Base-by-base conservation (phyloP, 495 filamentous ascomycete species). In the Xylaria longipes region DNA sequence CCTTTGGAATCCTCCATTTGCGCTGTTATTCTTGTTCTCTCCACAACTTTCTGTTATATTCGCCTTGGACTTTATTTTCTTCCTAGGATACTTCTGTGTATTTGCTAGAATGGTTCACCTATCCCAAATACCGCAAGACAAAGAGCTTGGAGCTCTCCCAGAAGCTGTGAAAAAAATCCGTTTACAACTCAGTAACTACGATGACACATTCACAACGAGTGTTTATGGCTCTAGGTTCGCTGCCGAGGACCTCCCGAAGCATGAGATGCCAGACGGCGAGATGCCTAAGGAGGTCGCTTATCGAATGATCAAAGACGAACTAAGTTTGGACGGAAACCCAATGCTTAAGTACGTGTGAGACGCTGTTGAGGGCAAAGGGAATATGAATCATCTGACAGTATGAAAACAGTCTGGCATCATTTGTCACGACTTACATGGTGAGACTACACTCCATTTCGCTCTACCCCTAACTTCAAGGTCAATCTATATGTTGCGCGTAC, bases 241-340 rank as follows among this genome's bases (percentile, higher is more conserved):
- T 15, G 89, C 90, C 39, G 80, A 90, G 73, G 91, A 94, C 79
- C 87, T 97, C 63, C 92, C 93, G 46, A 89, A 87, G 75, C 87
- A 91, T 77, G 91, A 93, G 80, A 97, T 97, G 92, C 94, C 94
- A n/a, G 94, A 97, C 76, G 74, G 80, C 8, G 93, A 95, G 81
- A 95, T 95, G 93, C 93, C 93, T 54, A 91, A 89, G 70, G 92
- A 97, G 74, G 85, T 95, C n/a, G 94, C 94, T 15, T 95, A 97
- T 80, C 91, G 93, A 54, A 93, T 97, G 93, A 97, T 97, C 84
- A 95, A 94, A 83, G 94, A 97, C 78, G 94, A 97, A 76, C 81
- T 97, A 75, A 94, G 91, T 73, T 82, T 97, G 71, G 94, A 97
- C 79, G 92, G 92, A n/a, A 97, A 94, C 69, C 92, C 93, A 14